Evolutionary conservation across 306 rosid species (phyloP).

Genomic region (Quercus variabilis): DNA sequence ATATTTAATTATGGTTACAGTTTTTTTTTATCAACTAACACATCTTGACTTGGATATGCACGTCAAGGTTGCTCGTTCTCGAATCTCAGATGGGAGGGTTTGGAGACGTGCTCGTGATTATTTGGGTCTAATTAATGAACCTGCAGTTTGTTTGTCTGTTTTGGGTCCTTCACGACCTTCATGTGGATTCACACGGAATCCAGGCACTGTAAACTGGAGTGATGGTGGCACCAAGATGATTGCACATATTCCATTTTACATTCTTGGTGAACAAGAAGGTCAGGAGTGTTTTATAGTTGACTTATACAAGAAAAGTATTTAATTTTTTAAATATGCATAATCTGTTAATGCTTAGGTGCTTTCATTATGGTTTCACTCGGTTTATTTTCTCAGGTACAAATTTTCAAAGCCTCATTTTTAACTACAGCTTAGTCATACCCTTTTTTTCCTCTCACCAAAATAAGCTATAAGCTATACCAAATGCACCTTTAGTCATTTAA

Average conservation of each 20-base stretch:
- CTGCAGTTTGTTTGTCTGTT: conserved; percentile 79
- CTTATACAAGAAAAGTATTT: background rate
- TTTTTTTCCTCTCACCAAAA: no score
- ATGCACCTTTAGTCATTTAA: background rate
- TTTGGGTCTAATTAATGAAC: conserved; percentile 85
- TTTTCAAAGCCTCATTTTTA: no score
- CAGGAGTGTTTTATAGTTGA: background rate
- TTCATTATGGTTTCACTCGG: no score
- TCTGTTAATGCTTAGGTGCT: background rate
- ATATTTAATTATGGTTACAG: background rate
- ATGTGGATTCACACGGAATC: conserved; percentile 44
- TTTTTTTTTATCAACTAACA: background rate
- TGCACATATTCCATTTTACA: conserved; percentile 89
- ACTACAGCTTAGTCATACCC: no score
- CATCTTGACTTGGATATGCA: conserved; percentile 5
- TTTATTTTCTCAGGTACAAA: no score
- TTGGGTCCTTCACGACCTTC: conserved; percentile 81
- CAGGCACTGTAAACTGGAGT: conserved; percentile 85
- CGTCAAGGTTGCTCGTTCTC: conserved; percentile 84
- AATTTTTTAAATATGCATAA: background rate
- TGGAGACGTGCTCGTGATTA: conserved; percentile 91
- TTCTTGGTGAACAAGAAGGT: conserved; percentile 86
- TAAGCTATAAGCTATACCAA: no score
- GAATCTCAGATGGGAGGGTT: conserved; percentile 76
- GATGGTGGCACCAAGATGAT: conserved; percentile 79